A percentile compares a stretch with the other conserved stretches of the same genome.
Evolutionary conservation across 108 stramenopile genomes (phyloP).

Genomic region (Pseudonitzschia delicatissima): DNA sequence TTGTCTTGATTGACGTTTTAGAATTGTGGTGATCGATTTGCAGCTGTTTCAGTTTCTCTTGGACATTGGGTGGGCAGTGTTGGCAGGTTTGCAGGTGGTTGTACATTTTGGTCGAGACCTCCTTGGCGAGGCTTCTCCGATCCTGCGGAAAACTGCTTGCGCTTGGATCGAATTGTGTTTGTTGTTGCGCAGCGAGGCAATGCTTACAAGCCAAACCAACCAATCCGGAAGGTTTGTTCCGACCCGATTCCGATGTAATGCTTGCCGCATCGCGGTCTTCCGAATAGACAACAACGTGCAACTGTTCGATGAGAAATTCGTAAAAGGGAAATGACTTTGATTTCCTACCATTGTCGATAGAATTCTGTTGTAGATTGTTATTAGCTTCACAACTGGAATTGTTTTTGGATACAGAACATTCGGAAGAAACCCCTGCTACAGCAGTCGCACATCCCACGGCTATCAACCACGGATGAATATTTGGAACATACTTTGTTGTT

Average conservation of each 20-base stretch:
- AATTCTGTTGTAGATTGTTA: too few relatives aligned
- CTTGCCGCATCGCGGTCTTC: background rate
- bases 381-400: too few relatives aligned
- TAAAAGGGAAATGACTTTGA: conserved; percentile 10
- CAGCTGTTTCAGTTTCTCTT: background rate
- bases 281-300: background rate
- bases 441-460: too few relatives aligned
- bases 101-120: background rate
- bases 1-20: background rate
- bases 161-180: background rate
- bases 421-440: too few relatives aligned
- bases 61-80: background rate
- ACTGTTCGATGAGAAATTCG: background rate
- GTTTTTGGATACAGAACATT: too few relatives aligned
- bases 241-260: background rate
- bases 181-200: background rate
- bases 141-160: background rate
- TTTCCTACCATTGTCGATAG: too few relatives aligned
- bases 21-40: background rate
- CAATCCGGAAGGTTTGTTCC: background rate
- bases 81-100: background rate
- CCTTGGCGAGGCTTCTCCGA: background rate
- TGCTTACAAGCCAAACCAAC: background rate
- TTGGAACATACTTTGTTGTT: too few relatives aligned
- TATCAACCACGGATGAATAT: too few relatives aligned